Percentiles rank a stretch among this genome's conserved stretches.
These are phyloP conservation scores for Hypericum androsaemum DNA, from an alignment of 345 rosid species.

Conservation along the genomic window DNA sequence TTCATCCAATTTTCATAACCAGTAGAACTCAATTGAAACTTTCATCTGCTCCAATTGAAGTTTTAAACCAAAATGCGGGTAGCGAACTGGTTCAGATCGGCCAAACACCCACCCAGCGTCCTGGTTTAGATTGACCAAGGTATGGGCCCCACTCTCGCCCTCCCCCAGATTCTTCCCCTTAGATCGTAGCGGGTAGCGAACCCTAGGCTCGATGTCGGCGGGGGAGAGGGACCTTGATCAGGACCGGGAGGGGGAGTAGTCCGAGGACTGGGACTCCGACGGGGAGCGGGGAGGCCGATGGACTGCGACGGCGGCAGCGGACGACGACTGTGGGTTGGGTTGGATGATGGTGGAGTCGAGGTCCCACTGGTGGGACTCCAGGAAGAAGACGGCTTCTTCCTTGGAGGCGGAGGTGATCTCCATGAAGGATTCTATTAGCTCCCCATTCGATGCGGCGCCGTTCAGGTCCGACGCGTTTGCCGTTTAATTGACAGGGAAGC, in stretches of 20 bases:
- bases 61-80: no score
- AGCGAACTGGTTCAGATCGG: constrained; percentile 69
- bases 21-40: no score
- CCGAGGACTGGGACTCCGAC: constrained; percentile 30
- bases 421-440: constrained; percentile 51
- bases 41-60: no score
- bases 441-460: constrained; percentile 15
- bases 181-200: constrained; percentile 49
- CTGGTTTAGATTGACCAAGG: no score
- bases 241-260: constrained; percentile 45
- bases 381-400: no score
- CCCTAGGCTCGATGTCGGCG: constrained; percentile 33
- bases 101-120: no score
- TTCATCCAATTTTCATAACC: no score
- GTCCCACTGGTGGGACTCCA: no score
- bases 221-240: constrained; percentile 53
- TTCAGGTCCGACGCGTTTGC: constrained; percentile 3
- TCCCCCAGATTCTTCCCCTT: constrained; percentile 23
- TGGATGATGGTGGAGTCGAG: constrained; percentile 10
- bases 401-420: no score
- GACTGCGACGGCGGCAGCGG: constrained; percentile 27
- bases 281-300: constrained; percentile 27
- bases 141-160: constrained; percentile 42
- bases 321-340: constrained; percentile 12
- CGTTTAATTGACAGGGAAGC: no score